Percentiles rank a stretch among this genome's conserved stretches.
Evolutionary conservation across 257 asterid species (phyloP).

Genomic region (Capsicum baccatum): DNA sequence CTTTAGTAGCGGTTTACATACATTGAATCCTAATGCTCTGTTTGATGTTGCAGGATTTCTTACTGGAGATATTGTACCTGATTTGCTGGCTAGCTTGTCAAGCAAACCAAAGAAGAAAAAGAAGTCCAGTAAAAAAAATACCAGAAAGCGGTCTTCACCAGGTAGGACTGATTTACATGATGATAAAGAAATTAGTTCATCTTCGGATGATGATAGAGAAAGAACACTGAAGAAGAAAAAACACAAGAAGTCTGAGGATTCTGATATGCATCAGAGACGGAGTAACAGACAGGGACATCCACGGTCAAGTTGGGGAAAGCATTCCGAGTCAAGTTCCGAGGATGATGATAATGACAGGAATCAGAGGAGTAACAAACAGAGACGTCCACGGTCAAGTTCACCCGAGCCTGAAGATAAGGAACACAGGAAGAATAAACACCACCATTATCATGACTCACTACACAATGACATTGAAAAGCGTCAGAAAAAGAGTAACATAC

Average conservation of each 20-base stretch:
- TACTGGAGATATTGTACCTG: slow-evolving; percentile 69
- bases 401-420: slow-evolving; percentile 37
- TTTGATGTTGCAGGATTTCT: slow-evolving; percentile 69
- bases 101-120: slow-evolving; percentile 54
- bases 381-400: slow-evolving; percentile 31
- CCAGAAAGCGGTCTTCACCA: slow-evolving; percentile 49
- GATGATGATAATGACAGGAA: too few relatives aligned
- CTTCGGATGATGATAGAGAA: slow-evolving; percentile 47
- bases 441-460: slow-evolving; percentile 31
- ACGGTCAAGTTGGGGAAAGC: slow-evolving; percentile 16
- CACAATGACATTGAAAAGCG: not conserved
- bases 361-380: not conserved
- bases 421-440: slow-evolving; percentile 14
- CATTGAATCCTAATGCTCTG: slow-evolving; percentile 9
- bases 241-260: slow-evolving; percentile 53
- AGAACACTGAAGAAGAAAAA: slow-evolving; percentile 50
- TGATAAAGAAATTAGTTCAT: slow-evolving; percentile 45
- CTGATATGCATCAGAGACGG: slow-evolving; percentile 52
- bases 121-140: slow-evolving; percentile 60
- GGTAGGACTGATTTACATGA: slow-evolving; percentile 37
- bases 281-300: slow-evolving; percentile 45
- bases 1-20: not conserved
- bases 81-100: slow-evolving; percentile 61
- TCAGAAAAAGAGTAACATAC: not conserved
- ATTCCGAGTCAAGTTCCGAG: slow-evolving; percentile 21